Evolutionary conservation across 768 basidiomycete genomes (phyloP).

Genomic region (Piloderma croceum): DNA sequence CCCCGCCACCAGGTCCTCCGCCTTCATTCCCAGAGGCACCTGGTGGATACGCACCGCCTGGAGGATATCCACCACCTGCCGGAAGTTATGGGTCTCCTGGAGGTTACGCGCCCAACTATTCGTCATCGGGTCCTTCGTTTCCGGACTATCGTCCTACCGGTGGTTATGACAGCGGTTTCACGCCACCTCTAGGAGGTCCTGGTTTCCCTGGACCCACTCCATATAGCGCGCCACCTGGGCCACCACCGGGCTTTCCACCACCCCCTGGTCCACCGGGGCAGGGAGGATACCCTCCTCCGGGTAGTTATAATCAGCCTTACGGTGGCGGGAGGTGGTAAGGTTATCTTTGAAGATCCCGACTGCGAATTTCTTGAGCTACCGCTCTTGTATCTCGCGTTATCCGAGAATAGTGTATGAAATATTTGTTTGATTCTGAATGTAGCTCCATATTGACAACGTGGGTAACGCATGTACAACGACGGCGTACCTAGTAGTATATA

Average conservation of each 20-base stretch:
- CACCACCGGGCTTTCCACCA: slow-evolving; percentile 1
- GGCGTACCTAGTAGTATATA: no score
- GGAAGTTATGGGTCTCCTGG: slow-evolving; percentile 10
- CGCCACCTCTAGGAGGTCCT: slow-evolving; percentile 7
- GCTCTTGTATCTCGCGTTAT: no score
- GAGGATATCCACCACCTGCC: slow-evolving; percentile 23
- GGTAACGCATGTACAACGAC: no score
- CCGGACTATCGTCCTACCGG: slow-evolving; percentile 16
- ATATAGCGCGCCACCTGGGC: slow-evolving; percentile 2
- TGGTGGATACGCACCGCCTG: slow-evolving; percentile 20
- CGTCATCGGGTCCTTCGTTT: slow-evolving; percentile 27
- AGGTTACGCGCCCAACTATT: no score
- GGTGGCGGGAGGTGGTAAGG: neutral
- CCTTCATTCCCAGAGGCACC: slow-evolving; percentile 9
- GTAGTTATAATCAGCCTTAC: slow-evolving; percentile 5
- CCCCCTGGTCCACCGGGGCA: slow-evolving; percentile 9
- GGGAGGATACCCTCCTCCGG: slow-evolving; percentile 6
- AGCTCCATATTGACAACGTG: no score
- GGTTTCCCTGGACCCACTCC: slow-evolving; percentile 16
- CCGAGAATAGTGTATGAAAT: no score
- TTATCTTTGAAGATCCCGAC: neutral
- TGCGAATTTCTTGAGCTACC: neutral
- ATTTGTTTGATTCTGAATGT: no score
- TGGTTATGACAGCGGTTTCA: slow-evolving; percentile 6
- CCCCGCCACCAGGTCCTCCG: neutral